Conservation (phyloP, 2,329 filamentous ascomycete genomes). For the Phaeomoniella chlamydospora region DNA sequence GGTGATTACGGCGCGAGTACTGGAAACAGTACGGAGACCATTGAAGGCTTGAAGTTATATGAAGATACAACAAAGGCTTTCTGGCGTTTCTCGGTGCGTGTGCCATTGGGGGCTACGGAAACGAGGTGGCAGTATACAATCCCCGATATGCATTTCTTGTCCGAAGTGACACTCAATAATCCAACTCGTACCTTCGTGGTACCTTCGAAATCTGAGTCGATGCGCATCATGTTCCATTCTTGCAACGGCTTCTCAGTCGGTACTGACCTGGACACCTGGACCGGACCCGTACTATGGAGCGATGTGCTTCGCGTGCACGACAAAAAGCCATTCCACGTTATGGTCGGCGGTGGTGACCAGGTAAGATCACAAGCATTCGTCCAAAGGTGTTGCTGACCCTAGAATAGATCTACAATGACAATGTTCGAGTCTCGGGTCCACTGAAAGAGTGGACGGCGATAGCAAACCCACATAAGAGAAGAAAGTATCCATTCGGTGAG, state of each 20-base stretch:
- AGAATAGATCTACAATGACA: constrained; percentile 51
- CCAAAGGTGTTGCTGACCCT: too few species aligned
- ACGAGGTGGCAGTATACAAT: constrained; percentile 68
- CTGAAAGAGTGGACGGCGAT: constrained; percentile 52
- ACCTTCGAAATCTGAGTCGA: constrained; percentile 45
- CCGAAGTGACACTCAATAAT: constrained; percentile 38
- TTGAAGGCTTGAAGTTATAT: constrained; percentile 41
- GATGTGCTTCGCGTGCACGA: constrained; percentile 48
- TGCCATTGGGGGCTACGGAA: constrained; percentile 58
- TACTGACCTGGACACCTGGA: constrained; percentile 48
- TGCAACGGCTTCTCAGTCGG: constrained; percentile 56
- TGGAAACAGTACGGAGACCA: constrained; percentile 3
- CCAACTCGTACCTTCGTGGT: constrained; percentile 36
- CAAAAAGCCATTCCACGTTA: constrained; percentile 48
- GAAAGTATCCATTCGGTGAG: constrained; percentile 51
- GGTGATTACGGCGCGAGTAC: constrained; percentile 10
- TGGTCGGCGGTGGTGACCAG: constrained; percentile 85
- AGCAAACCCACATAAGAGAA: constrained; percentile 43
- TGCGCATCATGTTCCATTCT: constrained; percentile 57
- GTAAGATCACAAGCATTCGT: background rate
- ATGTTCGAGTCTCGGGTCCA: constrained; percentile 72
- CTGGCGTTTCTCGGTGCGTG: constrained; percentile 42
- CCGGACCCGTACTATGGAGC: constrained; percentile 48
- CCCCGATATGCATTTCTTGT: constrained; percentile 47
- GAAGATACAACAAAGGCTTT: constrained; percentile 45